Evolutionary conservation across 352 stramenopile genomes (phyloP).

Genomic region (Phytophthora palmivora): DNA sequence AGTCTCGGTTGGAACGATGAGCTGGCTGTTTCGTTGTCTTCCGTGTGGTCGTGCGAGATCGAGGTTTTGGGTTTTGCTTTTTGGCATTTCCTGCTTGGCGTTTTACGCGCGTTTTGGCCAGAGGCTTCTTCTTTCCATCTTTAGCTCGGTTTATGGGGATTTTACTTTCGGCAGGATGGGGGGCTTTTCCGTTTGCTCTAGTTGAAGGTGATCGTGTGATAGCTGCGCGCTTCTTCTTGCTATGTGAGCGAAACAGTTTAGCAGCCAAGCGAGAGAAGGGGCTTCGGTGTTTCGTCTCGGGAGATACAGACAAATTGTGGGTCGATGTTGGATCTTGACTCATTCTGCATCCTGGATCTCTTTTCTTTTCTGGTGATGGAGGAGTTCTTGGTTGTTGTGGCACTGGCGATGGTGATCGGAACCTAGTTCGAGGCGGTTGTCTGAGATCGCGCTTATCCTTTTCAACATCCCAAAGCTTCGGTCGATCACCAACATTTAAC

Average conservation of each 20-base stretch:
- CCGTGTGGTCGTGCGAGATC: conserved; percentile 3
- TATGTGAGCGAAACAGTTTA: conserved; percentile 37
- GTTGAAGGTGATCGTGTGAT: conserved; percentile 6
- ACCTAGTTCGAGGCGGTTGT: conserved; percentile 9
- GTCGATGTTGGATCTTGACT: background rate
- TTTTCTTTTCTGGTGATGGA: conserved; percentile 37
- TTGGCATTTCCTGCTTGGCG: conserved; percentile 5
- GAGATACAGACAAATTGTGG: background rate
- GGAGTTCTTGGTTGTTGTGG: conserved; percentile 5
- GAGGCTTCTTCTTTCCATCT: conserved; percentile 10
- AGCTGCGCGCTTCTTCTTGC: conserved; percentile 28
- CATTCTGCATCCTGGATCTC: conserved; percentile 24
- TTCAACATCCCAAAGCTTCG: conserved; percentile 36
- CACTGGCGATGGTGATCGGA: conserved; percentile 29
- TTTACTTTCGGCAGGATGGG: conserved; percentile 1
- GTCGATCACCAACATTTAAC: conserved; percentile 37
- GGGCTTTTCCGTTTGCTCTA: background rate
- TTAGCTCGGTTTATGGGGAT: conserved; percentile 11
- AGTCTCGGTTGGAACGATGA: conserved; percentile 9
- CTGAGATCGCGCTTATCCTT: conserved; percentile 42
- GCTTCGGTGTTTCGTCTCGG: conserved; percentile 31
- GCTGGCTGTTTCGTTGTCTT: conserved; percentile 7
- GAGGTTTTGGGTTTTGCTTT: conserved; percentile 13
- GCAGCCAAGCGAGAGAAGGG: conserved; percentile 43
- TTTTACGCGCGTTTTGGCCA: conserved; percentile 11